These are phyloP conservation scores for Ascomycota sp. DNA, from an alignment of 2,329 filamentous ascomycete species.

Conservation along the genomic window DNA sequence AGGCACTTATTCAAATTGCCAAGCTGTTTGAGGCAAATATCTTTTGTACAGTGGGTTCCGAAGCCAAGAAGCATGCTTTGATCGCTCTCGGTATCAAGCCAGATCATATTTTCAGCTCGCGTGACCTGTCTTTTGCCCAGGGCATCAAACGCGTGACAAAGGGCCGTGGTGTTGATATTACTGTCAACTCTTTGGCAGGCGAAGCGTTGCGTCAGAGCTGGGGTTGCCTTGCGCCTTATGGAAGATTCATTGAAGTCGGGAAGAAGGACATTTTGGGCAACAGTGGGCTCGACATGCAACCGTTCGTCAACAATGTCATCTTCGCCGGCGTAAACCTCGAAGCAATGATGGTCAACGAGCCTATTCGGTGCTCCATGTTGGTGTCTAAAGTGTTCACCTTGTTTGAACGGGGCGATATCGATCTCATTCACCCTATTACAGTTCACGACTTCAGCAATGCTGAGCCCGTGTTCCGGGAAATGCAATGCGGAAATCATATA, in stretches of 20 bases:
- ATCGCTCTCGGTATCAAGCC: not conserved
- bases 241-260: constrained; percentile 1
- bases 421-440: not conserved
- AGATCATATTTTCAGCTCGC: not conserved
- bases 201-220: not conserved
- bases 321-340: not conserved
- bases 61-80: not conserved
- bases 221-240: not conserved
- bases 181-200: constrained; percentile 1
- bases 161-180: constrained; percentile 1
- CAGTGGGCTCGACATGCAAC: not conserved
- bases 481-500: not conserved
- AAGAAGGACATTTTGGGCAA: not conserved
- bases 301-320: not conserved
- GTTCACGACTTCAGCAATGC: not conserved
- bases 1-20: constrained; percentile 1
- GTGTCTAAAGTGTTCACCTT: not conserved
- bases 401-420: not conserved
- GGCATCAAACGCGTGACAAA: constrained; percentile 1
- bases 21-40: not conserved
- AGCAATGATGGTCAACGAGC: not conserved
- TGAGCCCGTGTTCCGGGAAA: not conserved
- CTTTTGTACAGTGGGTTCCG: not conserved
- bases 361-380: not conserved
- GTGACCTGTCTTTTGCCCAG: not conserved